phyloP scores from a whole-genome alignment of 2,329 filamentous ascomycete genomes.

The Helicocarpus griseus region DNA sequence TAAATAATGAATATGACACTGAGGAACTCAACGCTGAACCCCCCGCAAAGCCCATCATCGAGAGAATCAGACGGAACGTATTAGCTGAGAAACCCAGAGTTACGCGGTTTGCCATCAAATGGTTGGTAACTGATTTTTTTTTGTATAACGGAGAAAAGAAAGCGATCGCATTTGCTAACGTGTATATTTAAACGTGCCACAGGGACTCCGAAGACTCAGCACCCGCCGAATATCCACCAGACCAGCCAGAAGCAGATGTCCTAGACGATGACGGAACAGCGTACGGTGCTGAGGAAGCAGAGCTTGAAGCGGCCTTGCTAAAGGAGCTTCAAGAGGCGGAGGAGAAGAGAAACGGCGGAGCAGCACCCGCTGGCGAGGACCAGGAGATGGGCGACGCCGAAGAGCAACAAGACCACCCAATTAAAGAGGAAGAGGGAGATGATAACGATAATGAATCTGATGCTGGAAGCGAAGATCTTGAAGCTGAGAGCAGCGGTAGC shows the following conservation, averaged over 20 bases:
- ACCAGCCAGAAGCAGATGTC: conserved; percentile 90
- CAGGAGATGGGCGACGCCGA: conserved; percentile 67
- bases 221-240: conserved; percentile 89
- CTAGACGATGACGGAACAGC: conserved; percentile 70
- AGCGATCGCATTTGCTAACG: conserved; percentile 15
- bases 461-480: conserved; percentile 68
- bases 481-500: conserved; percentile 64
- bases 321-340: conserved; percentile 42
- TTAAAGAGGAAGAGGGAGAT: conserved; percentile 32
- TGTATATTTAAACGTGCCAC: conserved; percentile 1
- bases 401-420: conserved; percentile 28
- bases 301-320: conserved; percentile 56
- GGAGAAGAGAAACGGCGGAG: conserved; percentile 26
- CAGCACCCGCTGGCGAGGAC: conserved; percentile 49
- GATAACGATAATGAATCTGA: conserved; percentile 63
- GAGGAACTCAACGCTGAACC: conserved; percentile 84
- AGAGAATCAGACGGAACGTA: conserved; percentile 85
- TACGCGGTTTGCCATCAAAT: conserved; percentile 96
- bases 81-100: conserved; percentile 95
- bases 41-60: conserved; percentile 82
- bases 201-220: conserved; percentile 98
- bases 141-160: neutral
- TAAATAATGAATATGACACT: conserved; percentile 97
- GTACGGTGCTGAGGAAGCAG: conserved; percentile 85
- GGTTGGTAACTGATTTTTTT: conserved; percentile 48